Base-by-base conservation (phyloP, 169 alveolate species). In the Cryptosporidium ryanae region DNA sequence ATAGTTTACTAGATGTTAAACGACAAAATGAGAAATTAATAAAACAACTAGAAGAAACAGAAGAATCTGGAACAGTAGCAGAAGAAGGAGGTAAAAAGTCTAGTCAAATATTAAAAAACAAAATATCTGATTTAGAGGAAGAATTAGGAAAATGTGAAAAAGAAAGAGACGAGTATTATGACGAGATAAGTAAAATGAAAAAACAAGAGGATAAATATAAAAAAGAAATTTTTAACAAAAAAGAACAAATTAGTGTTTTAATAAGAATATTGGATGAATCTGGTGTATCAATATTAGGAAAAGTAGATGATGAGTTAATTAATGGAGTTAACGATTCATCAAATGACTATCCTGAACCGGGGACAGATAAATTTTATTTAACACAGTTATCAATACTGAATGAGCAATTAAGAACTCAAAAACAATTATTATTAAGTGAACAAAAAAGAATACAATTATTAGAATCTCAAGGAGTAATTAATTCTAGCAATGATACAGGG, bases 371-470 rank as follows among this genome's bases (percentile, higher is more conserved):
- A 13, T 76, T 76, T 61, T 76, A 76, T 57, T 57, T 76, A 25
- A 61, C 87, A 10, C 87, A 76, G 25, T 52, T 76, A 8, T 59
- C 76, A 13, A 76, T 76, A 25, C 25, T 76, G 34, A 76, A 64
- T 8, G 87, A 76, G 13, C 87, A 76, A 59, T 61, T 76, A 59
- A 76, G 59, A 18, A 76, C 50, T 46, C 87, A 76, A 31, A 76
- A 76, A 34, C 76, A 76, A 23, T 49, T 76, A 23, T 55, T 76
- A 18, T 43, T 59, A 21, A 76, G 87, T 29, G 87, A 76, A 13
- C 87, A 76, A 76, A 76, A 76, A 15, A 67, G 87, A 2, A 55
- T 76, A n/a, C 68, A 76, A 76, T 25, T 76, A 38, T 76, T 76
- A 44, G 87, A 76, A 59, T 76, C 87, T 25, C 87, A 76, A 13